Percentiles rank a stretch among this genome's conserved stretches.
Evolutionary conservation across 2,329 filamentous ascomycete species (phyloP).

Genomic region (Pochonia chlamydosporia): DNA sequence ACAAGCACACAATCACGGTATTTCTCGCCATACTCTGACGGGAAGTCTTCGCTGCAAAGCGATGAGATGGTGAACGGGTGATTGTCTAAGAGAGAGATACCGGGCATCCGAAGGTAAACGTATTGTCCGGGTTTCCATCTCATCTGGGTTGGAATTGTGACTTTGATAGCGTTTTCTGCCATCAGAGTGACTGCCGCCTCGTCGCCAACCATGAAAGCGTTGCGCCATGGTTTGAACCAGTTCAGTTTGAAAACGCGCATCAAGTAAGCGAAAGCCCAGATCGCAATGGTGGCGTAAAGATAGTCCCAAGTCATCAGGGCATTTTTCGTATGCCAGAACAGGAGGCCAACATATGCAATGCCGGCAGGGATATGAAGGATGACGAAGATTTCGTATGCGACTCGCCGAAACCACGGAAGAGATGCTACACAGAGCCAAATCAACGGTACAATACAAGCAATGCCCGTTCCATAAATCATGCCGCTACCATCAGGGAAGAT

Average conservation of each 20-base stretch:
- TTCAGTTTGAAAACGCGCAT: constrained; percentile 80
- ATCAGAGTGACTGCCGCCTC: constrained; percentile 86
- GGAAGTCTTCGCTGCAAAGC: constrained; percentile 87
- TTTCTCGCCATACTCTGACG: constrained; percentile 81
- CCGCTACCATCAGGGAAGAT: constrained; percentile 61
- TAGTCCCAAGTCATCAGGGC: constrained; percentile 88
- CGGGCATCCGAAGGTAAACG: constrained; percentile 89
- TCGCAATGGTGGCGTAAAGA: constrained; percentile 71
- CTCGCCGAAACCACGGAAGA: constrained; percentile 67
- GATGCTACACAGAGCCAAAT: constrained; percentile 81
- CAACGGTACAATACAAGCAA: constrained; percentile 75
- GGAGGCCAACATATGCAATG: constrained; percentile 70
- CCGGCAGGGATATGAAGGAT: constrained; percentile 76
- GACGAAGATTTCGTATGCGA: constrained; percentile 83
- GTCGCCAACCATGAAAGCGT: constrained; percentile 82
- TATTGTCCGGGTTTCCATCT: constrained; percentile 92
- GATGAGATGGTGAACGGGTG: constrained; percentile 95
- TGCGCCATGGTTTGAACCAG: constrained; percentile 74
- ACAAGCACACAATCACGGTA: constrained; percentile 87
- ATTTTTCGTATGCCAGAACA: constrained; percentile 97
- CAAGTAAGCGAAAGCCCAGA: constrained; percentile 72
- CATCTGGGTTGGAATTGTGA: constrained; percentile 90
- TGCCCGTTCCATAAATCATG: constrained; percentile 78
- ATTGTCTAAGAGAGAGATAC: constrained; percentile 84
- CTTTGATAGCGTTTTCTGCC: constrained; percentile 89